phyloP scores from a whole-genome alignment of 371 early-diverging fungal genomes.

The Gilbertella persicaria region DNA sequence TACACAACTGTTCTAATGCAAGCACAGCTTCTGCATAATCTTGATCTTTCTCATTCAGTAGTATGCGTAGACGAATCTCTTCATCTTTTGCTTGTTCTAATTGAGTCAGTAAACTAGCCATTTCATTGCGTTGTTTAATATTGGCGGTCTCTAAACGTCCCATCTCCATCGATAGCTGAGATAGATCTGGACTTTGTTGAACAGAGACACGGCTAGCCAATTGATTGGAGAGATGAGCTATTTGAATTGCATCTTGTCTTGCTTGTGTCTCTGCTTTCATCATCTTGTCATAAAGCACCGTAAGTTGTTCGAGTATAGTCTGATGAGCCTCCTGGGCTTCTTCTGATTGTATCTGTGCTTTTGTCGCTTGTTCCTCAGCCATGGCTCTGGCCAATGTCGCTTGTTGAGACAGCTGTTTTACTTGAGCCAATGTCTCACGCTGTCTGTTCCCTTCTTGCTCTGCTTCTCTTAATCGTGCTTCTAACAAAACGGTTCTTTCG shows the following conservation, averaged over 20 bases:
- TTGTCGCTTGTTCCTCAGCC: conserved; percentile 50
- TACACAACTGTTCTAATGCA: conserved; percentile 48
- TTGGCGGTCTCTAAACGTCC: conserved; percentile 57
- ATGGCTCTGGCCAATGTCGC: conserved; percentile 39
- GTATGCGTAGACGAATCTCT: conserved; percentile 35
- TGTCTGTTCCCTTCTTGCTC: conserved; percentile 40
- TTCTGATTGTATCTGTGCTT: conserved; percentile 49
- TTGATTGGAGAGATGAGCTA: conserved; percentile 50
- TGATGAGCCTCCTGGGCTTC: conserved; percentile 56
- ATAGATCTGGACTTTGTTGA: conserved; percentile 21
- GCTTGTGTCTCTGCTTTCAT: conserved; percentile 50
- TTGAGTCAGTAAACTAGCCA: conserved; percentile 45
- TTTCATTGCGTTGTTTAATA: conserved; percentile 57
- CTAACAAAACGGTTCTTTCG: conserved; percentile 48
- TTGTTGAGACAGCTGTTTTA: conserved; percentile 39
- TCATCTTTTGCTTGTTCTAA: conserved; percentile 57
- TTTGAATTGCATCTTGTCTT: conserved; percentile 35
- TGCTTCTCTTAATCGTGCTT: conserved; percentile 45
- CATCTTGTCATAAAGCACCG: conserved; percentile 38
- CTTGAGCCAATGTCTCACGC: conserved; percentile 24
- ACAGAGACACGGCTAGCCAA: conserved; percentile 29
- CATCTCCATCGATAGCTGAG: conserved; percentile 54
- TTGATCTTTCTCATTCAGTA: conserved; percentile 46
- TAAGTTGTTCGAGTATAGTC: conserved; percentile 40
- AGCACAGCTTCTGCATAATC: conserved; percentile 35